These are phyloP conservation scores for Ecytonucleospora hepatopenaei DNA, from an alignment of 371 early-diverging fungal genomes.

Conservation along the genomic window DNA sequence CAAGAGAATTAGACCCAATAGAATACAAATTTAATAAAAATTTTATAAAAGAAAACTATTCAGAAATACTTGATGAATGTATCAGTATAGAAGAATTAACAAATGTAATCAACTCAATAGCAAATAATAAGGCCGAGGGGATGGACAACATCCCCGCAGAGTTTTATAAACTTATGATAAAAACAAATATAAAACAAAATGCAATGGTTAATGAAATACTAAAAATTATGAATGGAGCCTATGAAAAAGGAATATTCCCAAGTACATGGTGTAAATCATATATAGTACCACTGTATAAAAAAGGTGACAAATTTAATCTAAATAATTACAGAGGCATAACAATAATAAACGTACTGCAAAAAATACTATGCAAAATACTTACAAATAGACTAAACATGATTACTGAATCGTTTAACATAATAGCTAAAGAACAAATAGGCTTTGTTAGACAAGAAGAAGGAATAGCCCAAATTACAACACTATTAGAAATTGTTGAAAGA, in stretches of 20 bases:
- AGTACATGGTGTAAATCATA: not conserved
- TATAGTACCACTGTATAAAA: slow-evolving; percentile 27
- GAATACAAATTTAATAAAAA: too few relatives aligned
- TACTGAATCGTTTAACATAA: not conserved
- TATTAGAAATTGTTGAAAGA: slow-evolving; percentile 12
- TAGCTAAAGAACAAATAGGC: slow-evolving; percentile 19
- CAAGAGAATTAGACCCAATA: too few relatives aligned
- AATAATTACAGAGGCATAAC: slow-evolving; percentile 37
- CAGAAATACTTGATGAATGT: too few relatives aligned
- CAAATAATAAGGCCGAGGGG: not conserved
- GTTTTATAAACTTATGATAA: slow-evolving; percentile 1
- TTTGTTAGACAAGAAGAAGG: slow-evolving; percentile 19
- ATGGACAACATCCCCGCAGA: not conserved
- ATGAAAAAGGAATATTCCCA: slow-evolving; percentile 2
- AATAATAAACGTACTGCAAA: slow-evolving; percentile 9
- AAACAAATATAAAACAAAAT: not conserved
- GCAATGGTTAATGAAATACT: slow-evolving; percentile 1
- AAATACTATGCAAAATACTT: slow-evolving; percentile 15
- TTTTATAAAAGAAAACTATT: too few relatives aligned
- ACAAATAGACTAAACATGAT: slow-evolving; percentile 1
- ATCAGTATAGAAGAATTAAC: too few relatives aligned
- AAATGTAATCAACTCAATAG: too few relatives aligned
- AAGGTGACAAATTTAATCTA: slow-evolving; percentile 14
- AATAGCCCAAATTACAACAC: slow-evolving; percentile 11
- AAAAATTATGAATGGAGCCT: not conserved